Evolutionary conservation across 2,329 filamentous ascomycete species (phyloP).

Genomic region (Cytospora mali): DNA sequence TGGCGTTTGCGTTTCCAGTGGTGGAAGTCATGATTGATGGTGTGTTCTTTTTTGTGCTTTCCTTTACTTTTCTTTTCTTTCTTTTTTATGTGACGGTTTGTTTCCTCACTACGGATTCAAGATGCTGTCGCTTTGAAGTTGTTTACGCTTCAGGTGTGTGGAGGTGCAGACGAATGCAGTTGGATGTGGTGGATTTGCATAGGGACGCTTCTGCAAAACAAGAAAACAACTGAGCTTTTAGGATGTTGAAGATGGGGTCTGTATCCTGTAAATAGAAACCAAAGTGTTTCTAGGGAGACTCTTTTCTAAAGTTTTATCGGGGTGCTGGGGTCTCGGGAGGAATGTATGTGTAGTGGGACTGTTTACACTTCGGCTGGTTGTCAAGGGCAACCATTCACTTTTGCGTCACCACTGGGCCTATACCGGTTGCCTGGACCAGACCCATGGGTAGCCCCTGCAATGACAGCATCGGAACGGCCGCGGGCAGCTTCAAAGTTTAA

Average conservation of each 20-base stretch:
- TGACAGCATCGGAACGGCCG: constrained; percentile 18
- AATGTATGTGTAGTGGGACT: constrained; percentile 1
- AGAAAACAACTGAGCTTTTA: constrained; percentile 1
- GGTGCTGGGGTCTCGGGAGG: constrained; percentile 2
- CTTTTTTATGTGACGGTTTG: constrained; percentile 33
- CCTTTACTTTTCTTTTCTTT: constrained; percentile 22
- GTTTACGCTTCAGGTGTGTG: constrained; percentile 6
- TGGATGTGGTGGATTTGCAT: not conserved
- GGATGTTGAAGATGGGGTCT: constrained; percentile 10
- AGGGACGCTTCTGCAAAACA: not conserved
- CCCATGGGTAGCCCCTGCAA: constrained; percentile 5
- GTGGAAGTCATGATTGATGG: constrained; percentile 51
- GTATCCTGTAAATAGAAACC: not conserved
- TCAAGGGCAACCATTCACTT: constrained; percentile 25
- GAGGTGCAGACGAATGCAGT: not conserved
- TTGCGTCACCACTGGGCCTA: constrained; percentile 7
- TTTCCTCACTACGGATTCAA: constrained; percentile 4
- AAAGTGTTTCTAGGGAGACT: not conserved
- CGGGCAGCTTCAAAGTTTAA: too few relatives aligned
- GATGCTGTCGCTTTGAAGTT: constrained; percentile 3
- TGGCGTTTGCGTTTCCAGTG: constrained; percentile 27
- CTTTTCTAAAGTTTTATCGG: constrained; percentile 11
- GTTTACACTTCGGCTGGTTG: constrained; percentile 22
- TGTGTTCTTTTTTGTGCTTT: too few relatives aligned
- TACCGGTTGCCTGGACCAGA: not conserved